Base-by-base conservation (phyloP, 257 asterid species). In the Forsythia viridissima region DNA sequence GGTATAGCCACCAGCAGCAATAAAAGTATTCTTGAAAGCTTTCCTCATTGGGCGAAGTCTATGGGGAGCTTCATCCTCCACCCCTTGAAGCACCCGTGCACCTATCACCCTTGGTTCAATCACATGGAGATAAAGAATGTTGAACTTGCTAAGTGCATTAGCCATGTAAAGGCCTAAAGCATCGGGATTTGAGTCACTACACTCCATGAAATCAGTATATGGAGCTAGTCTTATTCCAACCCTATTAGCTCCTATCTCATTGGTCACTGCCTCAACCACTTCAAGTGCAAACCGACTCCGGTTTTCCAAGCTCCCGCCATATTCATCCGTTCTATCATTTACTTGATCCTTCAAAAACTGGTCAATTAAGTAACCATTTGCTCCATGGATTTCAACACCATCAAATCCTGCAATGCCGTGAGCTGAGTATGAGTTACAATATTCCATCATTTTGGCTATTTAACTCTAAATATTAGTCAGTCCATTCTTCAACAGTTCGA, bases 361-460 rank as follows among this genome's bases (percentile, higher is more conserved):
- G 10, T 88, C 89, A 4, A 88, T 75, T 42, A 88, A 13, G 85
- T 77, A 88, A 66, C 89, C 89, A 8, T 82, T 75, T 65, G 88
- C 91, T 67, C 84, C 91, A 10, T 88, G 91, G 43, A 85, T 79
- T 83, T 87, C 89, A 5, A 88, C 82, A 15, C 91, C 91, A 65
- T 88, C 91, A 40, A 88, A 88, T 21, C 89, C 87, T 86, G 71
- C 21, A n/a, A 46, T 71, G 8, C 11, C 11, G 13, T 55, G 18
- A 36, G 12, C 10, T 1, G 24, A 21, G 11, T 3, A 30, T 30
- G 24, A 18, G 52, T 43, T 55, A 1, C 36, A 59, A 55, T 24
- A 8, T 63, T 61, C 46, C 59, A 36, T 3, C 20, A 67, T 13
- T 40, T 38, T 40, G 30, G 5, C 9, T 9, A 38, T 16, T 40